These are phyloP conservation scores for Lagenidium sp. DNA, from an alignment of 352 stramenopile genomes.

Conservation along the genomic window DNA sequence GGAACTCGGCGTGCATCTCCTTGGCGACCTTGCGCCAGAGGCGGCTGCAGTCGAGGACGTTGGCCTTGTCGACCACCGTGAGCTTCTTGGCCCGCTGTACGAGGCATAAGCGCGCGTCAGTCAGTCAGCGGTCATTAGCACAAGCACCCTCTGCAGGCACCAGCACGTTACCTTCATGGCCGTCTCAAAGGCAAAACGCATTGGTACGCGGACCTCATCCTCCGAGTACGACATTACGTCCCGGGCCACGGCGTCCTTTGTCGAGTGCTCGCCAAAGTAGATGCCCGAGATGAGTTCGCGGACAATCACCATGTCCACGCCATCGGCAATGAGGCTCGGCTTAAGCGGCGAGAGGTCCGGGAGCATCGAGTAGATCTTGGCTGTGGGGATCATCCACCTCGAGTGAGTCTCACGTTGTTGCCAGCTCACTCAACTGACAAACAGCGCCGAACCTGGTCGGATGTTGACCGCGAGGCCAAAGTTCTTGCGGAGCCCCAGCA, in stretches of 20 bases:
- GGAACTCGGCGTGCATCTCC: conserved; percentile 86
- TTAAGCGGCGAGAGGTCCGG: conserved; percentile 97
- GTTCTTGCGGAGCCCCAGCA: conserved; percentile 97
- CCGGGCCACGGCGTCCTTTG: conserved; percentile 52
- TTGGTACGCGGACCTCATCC: conserved; percentile 81
- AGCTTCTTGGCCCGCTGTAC: conserved; percentile 92
- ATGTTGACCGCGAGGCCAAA: conserved; percentile 98
- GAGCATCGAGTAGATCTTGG: conserved; percentile 97
- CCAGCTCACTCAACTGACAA: no score
- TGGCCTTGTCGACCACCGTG: conserved; percentile 99
- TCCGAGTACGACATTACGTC: conserved; percentile 99
- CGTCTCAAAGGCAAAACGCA: conserved; percentile 84
- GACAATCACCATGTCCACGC: conserved; percentile 98
- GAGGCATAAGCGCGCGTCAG: no score
- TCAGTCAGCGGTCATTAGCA: no score
- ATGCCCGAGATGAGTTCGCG: conserved; percentile 98
- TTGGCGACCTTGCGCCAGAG: conserved; percentile 91
- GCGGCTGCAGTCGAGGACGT: conserved; percentile 95
- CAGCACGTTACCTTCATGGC: conserved; percentile 45
- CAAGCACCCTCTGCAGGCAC: no score
- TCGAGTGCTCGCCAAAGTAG: conserved; percentile 95
- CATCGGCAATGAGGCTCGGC: conserved; percentile 91
- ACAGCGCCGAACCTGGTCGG: conserved; percentile 74
- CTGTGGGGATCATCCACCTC: no score
- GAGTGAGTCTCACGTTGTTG: no score